phyloP scores from a whole-genome alignment of 208 protist genomes.

The Acanthamoeba lenticulata region DNA sequence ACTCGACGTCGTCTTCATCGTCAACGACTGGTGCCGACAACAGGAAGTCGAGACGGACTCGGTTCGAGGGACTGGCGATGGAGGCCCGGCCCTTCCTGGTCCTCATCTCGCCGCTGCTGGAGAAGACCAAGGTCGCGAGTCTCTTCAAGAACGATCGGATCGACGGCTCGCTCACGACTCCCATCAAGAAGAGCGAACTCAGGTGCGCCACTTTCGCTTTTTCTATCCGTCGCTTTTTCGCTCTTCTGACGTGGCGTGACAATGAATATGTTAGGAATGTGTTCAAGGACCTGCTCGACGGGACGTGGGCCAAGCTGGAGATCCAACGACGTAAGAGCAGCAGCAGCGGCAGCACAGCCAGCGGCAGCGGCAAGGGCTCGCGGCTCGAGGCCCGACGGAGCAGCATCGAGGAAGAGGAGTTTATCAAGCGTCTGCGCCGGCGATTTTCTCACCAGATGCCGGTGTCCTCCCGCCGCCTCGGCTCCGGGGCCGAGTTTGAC shows the following conservation, averaged over 20 bases:
- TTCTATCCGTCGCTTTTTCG: neutral
- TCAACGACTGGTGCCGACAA: too few relatives aligned
- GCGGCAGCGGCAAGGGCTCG: neutral
- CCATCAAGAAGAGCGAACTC: slow-evolving; percentile 29
- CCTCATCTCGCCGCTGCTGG: neutral
- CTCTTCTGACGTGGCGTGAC: neutral
- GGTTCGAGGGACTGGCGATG: neutral
- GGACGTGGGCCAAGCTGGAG: neutral
- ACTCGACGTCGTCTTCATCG: too few relatives aligned
- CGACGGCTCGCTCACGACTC: neutral
- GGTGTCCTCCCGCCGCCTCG: too few relatives aligned
- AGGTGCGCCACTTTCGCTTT: neutral
- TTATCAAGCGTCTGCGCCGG: neutral
- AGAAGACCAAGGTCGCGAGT: neutral
- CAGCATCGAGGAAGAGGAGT: slow-evolving; percentile 1
- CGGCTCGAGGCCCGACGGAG: neutral
- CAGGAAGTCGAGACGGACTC: neutral
- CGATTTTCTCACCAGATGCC: slow-evolving; percentile 7
- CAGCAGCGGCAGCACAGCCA: too few relatives aligned
- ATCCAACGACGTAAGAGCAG: neutral
- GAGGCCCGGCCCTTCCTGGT: neutral
- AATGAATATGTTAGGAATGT: neutral
- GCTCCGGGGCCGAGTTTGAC: slow-evolving; percentile 17
- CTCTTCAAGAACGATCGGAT: neutral
- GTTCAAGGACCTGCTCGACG: neutral